phyloP scores from a whole-genome alignment of 2,329 filamentous ascomycete species.

The Calonectria crousiana region DNA sequence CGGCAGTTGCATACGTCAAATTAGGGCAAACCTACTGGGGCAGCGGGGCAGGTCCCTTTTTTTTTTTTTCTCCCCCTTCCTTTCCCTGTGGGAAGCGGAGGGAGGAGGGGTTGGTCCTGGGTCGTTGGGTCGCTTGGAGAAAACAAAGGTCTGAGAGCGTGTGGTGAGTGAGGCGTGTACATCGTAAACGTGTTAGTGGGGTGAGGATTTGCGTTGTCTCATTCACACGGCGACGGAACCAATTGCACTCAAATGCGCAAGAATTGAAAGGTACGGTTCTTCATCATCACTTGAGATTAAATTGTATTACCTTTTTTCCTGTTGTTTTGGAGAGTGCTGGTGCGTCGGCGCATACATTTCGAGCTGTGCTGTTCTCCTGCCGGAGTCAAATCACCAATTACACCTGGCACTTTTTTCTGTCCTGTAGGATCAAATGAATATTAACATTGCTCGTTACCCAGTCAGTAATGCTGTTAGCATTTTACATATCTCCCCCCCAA shows the following conservation, averaged over 20 bases:
- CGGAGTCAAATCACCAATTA: not conserved
- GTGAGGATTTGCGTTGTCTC: not conserved
- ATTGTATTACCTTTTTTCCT: not conserved
- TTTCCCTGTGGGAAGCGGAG: not conserved
- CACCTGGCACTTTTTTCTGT: not conserved
- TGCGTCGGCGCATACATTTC: not conserved
- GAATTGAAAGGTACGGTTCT: not conserved
- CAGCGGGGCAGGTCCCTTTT: slow-evolving; percentile 10
- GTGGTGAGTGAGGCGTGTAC: not conserved
- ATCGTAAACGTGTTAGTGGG: not conserved
- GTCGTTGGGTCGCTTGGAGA: not conserved
- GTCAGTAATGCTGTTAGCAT: not conserved
- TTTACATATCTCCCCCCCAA: not conserved
- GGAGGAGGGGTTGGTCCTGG: not conserved
- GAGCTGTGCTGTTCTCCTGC: not conserved
- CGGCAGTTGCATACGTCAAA: not conserved
- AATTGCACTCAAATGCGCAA: not conserved
- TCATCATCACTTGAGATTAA: not conserved
- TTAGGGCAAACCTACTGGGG: slow-evolving; percentile 24
- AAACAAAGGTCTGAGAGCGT: not conserved
- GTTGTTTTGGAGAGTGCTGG: not conserved
- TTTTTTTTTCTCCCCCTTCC: not conserved
- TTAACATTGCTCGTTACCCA: not conserved
- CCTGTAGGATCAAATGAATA: not conserved
- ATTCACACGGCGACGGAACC: not conserved